Conservation (phyloP, 202 grass and related monocot species). For the Panicum virgatum region DNA sequence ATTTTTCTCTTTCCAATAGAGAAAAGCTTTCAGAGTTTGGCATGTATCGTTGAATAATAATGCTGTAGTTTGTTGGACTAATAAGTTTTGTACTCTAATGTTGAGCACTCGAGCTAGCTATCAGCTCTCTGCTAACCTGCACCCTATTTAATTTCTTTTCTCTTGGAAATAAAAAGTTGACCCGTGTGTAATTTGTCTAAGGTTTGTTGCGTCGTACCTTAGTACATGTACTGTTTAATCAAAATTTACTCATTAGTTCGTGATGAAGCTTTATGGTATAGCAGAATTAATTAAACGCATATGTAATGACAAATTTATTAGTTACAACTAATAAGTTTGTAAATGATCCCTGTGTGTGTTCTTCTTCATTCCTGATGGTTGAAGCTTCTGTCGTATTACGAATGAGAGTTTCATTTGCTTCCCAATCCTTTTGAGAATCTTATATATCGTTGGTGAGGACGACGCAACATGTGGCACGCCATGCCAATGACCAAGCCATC, state of each 20-base stretch:
- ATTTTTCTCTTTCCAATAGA: neutral
- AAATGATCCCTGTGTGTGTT: neutral
- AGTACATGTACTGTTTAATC: no score
- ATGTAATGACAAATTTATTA: neutral
- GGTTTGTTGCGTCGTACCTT: no score
- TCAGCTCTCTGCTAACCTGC: conserved; percentile 5
- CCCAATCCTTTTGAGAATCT: neutral
- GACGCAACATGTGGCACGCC: conserved; percentile 25
- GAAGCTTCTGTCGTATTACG: neutral
- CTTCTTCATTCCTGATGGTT: neutral
- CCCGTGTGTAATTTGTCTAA: neutral
- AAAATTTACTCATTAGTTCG: neutral
- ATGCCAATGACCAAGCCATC: neutral
- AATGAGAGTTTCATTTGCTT: neutral
- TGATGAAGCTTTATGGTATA: neutral
- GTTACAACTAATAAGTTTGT: neutral
- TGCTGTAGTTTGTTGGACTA: conserved; percentile 11
- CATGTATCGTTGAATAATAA: conserved; percentile 19
- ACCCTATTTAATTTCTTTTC: neutral
- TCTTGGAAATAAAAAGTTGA: neutral
- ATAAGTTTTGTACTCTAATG: neutral
- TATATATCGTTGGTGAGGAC: neutral
- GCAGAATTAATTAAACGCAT: neutral
- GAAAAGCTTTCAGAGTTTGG: conserved; percentile 24
- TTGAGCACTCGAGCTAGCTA: neutral